phyloP scores from a whole-genome alignment of 257 asterid genomes.

The Solanum ossicruentum region DNA sequence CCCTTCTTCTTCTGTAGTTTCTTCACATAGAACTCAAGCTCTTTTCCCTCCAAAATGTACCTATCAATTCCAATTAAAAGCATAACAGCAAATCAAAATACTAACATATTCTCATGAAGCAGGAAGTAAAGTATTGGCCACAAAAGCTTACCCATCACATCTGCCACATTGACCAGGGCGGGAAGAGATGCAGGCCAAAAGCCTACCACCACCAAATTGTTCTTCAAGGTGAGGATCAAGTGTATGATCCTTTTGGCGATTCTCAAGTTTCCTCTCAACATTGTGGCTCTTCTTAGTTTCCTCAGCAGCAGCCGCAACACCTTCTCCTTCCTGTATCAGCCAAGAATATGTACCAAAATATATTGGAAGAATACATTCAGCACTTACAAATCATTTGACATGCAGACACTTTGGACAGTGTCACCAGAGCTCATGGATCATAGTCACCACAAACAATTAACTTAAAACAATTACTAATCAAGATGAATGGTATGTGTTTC shows the following conservation, averaged over 20 bases:
- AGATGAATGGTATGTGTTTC: neutral
- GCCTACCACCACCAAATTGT: slow-evolving; percentile 36
- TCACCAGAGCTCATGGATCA: neutral
- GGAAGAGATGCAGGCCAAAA: slow-evolving; percentile 42
- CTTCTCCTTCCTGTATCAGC: slow-evolving; percentile 27
- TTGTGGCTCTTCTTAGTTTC: slow-evolving; percentile 39
- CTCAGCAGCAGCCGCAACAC: slow-evolving; percentile 7
- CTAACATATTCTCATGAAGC: neutral
- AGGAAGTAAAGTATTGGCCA: neutral
- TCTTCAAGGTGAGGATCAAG: slow-evolving; percentile 42
- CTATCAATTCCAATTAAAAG: neutral
- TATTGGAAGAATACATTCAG: neutral
- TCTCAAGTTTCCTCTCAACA: slow-evolving; percentile 31
- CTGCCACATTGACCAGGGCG: slow-evolving; percentile 55
- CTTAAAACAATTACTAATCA: neutral
- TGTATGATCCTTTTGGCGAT: slow-evolving; percentile 24
- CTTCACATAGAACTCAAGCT: slow-evolving; percentile 4
- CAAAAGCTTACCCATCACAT: slow-evolving; percentile 35
- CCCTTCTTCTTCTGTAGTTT: slow-evolving; percentile 7
- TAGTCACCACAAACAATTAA: neutral
- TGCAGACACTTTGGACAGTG: neutral
- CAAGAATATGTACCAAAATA: neutral
- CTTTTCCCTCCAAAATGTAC: slow-evolving; percentile 16
- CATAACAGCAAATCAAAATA: neutral
- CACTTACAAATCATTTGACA: neutral